Percentiles rank a stretch among this genome's conserved stretches.
These are phyloP conservation scores for Globisporangium middletonii DNA, from an alignment of 352 stramenopile genomes.

Conservation along the genomic window DNA sequence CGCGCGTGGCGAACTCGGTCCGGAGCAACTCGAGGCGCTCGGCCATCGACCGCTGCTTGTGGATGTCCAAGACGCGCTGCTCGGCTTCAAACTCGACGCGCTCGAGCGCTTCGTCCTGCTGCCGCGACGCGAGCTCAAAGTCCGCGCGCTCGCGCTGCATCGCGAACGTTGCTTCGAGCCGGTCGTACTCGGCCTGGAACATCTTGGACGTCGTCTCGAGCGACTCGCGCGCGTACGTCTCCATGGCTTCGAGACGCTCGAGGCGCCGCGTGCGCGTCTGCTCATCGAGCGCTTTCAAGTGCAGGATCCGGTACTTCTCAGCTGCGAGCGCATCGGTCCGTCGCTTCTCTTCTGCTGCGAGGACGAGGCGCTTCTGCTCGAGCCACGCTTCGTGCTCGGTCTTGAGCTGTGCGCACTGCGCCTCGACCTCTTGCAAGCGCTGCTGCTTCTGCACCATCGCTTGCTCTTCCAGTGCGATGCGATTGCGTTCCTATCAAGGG, in stretches of 20 bases:
- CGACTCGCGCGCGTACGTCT: conserved; percentile 47
- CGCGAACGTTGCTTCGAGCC: conserved; percentile 40
- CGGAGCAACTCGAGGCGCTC: conserved; percentile 59
- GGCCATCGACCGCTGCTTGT: conserved; percentile 57
- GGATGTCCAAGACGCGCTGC: conserved; percentile 49
- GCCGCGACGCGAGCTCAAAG: conserved; percentile 62
- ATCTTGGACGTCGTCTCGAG: conserved; percentile 59
- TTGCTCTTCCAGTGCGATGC: conserved; percentile 72
- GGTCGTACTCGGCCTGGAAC: conserved; percentile 55
- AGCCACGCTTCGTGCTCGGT: conserved; percentile 61
- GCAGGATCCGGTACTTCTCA: conserved; percentile 62
- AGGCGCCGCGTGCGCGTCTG: conserved; percentile 59
- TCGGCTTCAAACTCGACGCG: conserved; percentile 68
- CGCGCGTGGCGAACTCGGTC: conserved; percentile 59
- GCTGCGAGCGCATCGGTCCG: conserved; percentile 46
- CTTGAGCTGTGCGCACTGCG: conserved; percentile 48
- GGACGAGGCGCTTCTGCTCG: conserved; percentile 43
- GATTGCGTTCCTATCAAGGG: conserved; percentile 58
- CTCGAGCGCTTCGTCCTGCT: conserved; percentile 73
- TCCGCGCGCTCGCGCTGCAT: conserved; percentile 56
- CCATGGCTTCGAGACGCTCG: conserved; percentile 54
- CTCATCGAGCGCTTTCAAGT: conserved; percentile 64
- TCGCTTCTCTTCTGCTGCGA: conserved; percentile 58
- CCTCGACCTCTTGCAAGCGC: conserved; percentile 47
- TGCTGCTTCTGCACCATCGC: conserved; percentile 59